A percentile compares a stretch with the other conserved stretches of the same genome.
phyloP scores from a whole-genome alignment of 441 rosid species.

The Brassica hybrid region DNA sequence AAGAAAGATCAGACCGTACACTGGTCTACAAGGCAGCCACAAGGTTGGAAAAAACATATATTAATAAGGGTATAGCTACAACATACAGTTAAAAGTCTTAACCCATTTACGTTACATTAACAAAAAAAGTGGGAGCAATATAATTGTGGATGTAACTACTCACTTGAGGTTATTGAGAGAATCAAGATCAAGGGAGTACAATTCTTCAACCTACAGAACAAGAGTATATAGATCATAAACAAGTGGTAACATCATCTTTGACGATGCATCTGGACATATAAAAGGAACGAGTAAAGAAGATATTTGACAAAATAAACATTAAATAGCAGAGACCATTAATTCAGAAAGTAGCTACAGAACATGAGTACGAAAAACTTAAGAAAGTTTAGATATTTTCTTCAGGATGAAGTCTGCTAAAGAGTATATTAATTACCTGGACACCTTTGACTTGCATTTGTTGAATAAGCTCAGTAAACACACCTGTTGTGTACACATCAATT shows the following conservation, averaged over 20 bases:
- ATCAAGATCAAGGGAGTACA: slow-evolving; percentile 93
- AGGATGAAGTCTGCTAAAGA: neutral
- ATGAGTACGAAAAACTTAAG: neutral
- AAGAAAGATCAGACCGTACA: slow-evolving; percentile 94
- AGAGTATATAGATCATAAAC: neutral
- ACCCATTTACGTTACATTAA: too few relatives aligned
- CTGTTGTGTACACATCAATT: slow-evolving; percentile 45
- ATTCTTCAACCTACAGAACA: slow-evolving; percentile 80
- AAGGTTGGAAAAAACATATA: too few relatives aligned
- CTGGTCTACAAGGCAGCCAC: slow-evolving; percentile 91
- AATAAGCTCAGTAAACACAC: slow-evolving; percentile 98
- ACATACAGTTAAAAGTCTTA: slow-evolving; percentile 4
- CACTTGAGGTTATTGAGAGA: slow-evolving; percentile 86
- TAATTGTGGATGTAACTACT: too few relatives aligned
- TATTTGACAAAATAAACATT: too few relatives aligned
- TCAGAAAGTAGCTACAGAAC: neutral
- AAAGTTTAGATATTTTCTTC: neutral
- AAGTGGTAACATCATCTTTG: too few relatives aligned
- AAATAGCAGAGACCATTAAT: neutral
- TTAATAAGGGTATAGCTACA: neutral
- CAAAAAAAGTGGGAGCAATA: too few relatives aligned
- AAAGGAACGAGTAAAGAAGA: too few relatives aligned
- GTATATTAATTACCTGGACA: slow-evolving; percentile 65
- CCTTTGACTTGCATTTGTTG: slow-evolving; percentile 99
- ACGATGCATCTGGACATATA: too few relatives aligned